Percentiles rank a stretch among this genome's conserved stretches.
Evolutionary conservation across 768 basidiomycete genomes (phyloP).

Genomic region (Sporobolomyces roseus): DNA sequence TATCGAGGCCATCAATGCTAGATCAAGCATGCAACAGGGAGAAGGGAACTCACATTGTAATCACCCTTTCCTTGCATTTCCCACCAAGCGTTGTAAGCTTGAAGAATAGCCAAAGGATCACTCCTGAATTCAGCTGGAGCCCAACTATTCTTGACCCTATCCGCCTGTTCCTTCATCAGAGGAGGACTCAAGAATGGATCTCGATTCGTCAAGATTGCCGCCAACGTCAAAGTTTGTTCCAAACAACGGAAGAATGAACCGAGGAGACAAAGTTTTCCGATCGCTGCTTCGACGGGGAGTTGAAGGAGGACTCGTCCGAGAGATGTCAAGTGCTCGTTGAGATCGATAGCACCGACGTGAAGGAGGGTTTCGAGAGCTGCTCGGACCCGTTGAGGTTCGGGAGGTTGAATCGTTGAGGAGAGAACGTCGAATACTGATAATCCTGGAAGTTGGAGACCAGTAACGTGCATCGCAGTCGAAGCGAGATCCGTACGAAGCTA

Average conservation of each 20-base stretch:
- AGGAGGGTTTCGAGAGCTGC: conserved; percentile 74
- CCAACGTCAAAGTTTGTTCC: conserved; percentile 62
- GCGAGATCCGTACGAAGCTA: conserved; percentile 40
- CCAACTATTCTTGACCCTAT: conserved; percentile 71
- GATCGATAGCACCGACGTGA: conserved; percentile 82
- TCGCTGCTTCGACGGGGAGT: conserved; percentile 80
- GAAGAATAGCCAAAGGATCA: conserved; percentile 71
- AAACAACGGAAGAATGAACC: conserved; percentile 91
- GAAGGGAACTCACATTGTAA: conserved; percentile 47
- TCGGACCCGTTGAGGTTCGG: conserved; percentile 66
- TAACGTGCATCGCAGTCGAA: conserved; percentile 79
- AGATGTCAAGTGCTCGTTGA: conserved; percentile 69
- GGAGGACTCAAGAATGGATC: conserved; percentile 82
- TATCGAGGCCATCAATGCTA: no score
- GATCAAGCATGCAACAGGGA: not conserved
- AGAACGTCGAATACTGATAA: conserved; percentile 84
- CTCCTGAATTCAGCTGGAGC: conserved; percentile 68
- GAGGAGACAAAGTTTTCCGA: conserved; percentile 82
- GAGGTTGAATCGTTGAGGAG: conserved; percentile 78
- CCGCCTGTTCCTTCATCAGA: conserved; percentile 64
- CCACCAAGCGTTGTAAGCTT: conserved; percentile 80
- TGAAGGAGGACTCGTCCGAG: conserved; percentile 83
- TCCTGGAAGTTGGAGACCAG: conserved; percentile 80
- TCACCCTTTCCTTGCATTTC: conserved; percentile 64
- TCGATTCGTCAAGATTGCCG: conserved; percentile 83